Base-by-base conservation (phyloP, 2,329 filamentous ascomycete genomes). In the Aspergillus tubingensis region DNA sequence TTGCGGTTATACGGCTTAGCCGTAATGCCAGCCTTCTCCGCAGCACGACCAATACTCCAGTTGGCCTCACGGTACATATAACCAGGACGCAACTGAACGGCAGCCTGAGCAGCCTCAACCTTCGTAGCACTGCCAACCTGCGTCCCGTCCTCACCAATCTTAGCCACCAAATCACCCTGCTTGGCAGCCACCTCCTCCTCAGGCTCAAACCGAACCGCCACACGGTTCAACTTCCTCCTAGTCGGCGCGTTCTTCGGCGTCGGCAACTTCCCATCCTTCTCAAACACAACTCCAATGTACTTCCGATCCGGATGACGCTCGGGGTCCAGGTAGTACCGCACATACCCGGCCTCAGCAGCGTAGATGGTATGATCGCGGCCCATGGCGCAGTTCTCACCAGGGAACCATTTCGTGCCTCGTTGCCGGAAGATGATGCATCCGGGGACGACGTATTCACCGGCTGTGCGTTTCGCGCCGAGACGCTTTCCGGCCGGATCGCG, bases 341-440 rank as follows among this genome's bases (percentile, higher is more conserved):
- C 95, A 78, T 96, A 99, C 65, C 95, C 95, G 3, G 89, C 84
- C 58, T 90, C 86, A 61, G 88, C 88, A 56, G 95, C 88, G 78
- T 91, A 96, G 74, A 99, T 96, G 54, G 94, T 98, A 82, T 98
- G 95, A 77, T 99, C 93, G 62, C 95, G 90, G 54, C 95, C 95
- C 83, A 98, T 94, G 70, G 88, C 91, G 77, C 91, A 91, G 80
- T 99, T 98, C 76, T 98, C 95, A 71, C 95, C 95, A 1, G 95
- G 90, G 76, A 89, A 94, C 95, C 95, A 99, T 71, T 88, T 86
- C 3, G 95, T 96, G 70, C 95, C 95, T 71, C 94, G 89, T 79
- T 99, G 95, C 75, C 92, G 92, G 86, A 95, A 99, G 79, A 99
- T 91, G 78, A 99, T 99, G 82, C 96, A 98, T 57, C 95, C 95